A percentile compares a stretch with the other conserved stretches of the same genome.
These are phyloP conservation scores for Clavispora fructus DNA, from an alignment of 805 yeast species.

Conservation along the genomic window DNA sequence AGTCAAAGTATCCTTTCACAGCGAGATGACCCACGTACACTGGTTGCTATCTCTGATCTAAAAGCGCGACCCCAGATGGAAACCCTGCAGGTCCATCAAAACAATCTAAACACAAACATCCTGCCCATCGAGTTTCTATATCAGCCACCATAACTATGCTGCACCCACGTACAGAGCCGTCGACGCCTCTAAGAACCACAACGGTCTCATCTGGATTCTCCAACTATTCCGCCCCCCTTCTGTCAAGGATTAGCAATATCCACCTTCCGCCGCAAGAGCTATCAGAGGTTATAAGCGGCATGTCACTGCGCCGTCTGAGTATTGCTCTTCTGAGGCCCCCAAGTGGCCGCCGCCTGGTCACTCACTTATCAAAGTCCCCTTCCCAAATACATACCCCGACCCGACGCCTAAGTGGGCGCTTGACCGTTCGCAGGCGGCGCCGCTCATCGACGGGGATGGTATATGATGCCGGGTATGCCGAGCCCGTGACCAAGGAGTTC, in stretches of 20 bases:
- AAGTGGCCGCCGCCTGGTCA: not conserved
- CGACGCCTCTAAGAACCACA: conserved; percentile 12
- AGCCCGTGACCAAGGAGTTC: conserved; percentile 35
- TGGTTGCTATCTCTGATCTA: too few species aligned
- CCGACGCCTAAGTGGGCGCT: conserved; percentile 11
- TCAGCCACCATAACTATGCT: conserved; percentile 1
- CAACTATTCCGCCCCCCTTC: conserved; percentile 7
- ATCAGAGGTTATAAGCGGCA: conserved; percentile 10
- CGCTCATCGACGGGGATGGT: conserved; percentile 15
- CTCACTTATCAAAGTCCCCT: conserved; percentile 1
- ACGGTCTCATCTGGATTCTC: not conserved
- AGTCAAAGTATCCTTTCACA: too few species aligned
- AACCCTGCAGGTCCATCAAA: conserved; percentile 1
- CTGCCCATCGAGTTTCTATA: not conserved
- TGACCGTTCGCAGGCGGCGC: conserved; percentile 11
- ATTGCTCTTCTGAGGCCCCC: not conserved
- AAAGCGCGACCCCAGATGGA: not conserved
- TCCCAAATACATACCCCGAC: conserved; percentile 9
- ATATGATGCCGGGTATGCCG: conserved; percentile 28
- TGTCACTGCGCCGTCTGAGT: conserved; percentile 8
- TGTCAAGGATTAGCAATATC: conserved; percentile 9
- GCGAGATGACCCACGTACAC: too few species aligned
- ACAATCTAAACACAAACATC: not conserved
- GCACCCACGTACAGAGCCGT: conserved; percentile 15
- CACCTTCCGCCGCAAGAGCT: conserved; percentile 21